Base-by-base conservation (phyloP, 306 rosid species). In the Spatholobus suberectus region DNA sequence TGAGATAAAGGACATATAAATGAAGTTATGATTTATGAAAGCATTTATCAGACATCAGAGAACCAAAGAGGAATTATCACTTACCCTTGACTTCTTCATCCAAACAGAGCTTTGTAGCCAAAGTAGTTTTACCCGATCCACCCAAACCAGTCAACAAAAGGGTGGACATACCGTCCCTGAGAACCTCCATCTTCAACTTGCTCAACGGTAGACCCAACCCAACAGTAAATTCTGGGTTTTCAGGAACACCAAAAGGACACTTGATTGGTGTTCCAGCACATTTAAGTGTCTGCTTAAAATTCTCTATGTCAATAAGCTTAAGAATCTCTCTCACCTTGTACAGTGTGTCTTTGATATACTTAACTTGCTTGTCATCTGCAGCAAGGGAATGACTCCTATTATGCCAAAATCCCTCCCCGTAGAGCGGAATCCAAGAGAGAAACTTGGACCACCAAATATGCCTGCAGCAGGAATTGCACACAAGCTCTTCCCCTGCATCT, bases 61-160 rank as follows among this genome's bases (percentile, higher is more conserved):
- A 8, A 37, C 49, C 15, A 66, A 29, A 15, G 27, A 10, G 49
- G 73, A 40, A 10, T 20, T 21, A 54, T 0, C 14, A 17, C 63
- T 6, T 84, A 89, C 93, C 92, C 80, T 47, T 70, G 24, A 86
- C 82, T 35, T 91, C 54, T n/a, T 79, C 32, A 65, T 89, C 89
- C 27, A 55, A 73, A 63, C 90, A 91, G 12, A 91, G 84, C 84
- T 57, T 73, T 5, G 29, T 57, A 3, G 86, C 94, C 78, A 91
- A 57, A 5, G 94, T 87, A 37, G 90, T 84, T 77, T 91, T 91
- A 71, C 92, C 92, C 0, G 77, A 84, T 46, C 94, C 92, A 0
- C 88, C 90, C 6, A 85, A 44, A 47, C 87, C 94, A 47, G 89
- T 89, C 84, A 91, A 66, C 29, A 73, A 85, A 1, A 82, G 17